phyloP scores from a whole-genome alignment of 345 rosid genomes.

The Brassica carinata region DNA sequence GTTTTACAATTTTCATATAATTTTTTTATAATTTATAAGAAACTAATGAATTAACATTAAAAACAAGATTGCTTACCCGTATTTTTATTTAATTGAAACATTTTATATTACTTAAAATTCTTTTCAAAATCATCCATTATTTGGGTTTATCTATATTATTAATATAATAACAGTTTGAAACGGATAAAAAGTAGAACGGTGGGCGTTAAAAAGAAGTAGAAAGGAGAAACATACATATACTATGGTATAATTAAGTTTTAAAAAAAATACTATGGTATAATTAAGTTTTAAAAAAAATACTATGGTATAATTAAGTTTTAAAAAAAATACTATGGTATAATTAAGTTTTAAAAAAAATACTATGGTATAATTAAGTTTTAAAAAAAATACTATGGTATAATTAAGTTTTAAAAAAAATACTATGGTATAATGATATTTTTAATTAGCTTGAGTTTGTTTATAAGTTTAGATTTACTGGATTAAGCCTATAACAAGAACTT shows the following conservation, averaged over 20 bases:
- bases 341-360: too few relatives aligned
- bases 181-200: not conserved
- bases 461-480: not conserved
- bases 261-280: too few relatives aligned
- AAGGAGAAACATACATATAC: not conserved
- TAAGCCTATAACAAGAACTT: not conserved
- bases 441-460: not conserved
- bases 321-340: too few relatives aligned
- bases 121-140: not conserved
- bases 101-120: not conserved
- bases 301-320: too few relatives aligned
- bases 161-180: not conserved
- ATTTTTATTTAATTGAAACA: not conserved
- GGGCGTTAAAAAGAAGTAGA: not conserved
- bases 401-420: too few relatives aligned
- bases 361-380: too few relatives aligned
- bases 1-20: not conserved
- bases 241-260: not conserved
- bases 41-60: too few relatives aligned
- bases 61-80: not conserved
- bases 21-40: too few relatives aligned
- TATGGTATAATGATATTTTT: not conserved
- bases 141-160: not conserved
- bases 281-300: too few relatives aligned
- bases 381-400: too few relatives aligned